Evolutionary conservation across 306 rosid genomes (phyloP), one percentile per base, ranked within the genome.

Genomic region (Fagus sylvatica): DNA sequence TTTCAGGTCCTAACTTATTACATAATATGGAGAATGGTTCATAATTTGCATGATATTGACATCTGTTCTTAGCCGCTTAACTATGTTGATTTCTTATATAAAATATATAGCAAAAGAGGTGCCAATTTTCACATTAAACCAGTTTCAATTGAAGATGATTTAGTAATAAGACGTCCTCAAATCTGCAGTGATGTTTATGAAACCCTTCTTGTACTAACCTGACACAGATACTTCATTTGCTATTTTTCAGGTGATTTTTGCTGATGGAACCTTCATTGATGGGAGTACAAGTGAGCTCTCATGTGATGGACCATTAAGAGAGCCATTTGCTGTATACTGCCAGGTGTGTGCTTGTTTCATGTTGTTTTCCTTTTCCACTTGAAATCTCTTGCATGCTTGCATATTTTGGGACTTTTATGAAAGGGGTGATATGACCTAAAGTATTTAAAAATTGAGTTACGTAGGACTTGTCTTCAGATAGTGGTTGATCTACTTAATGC

Each of bases 281-380:
- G 98, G 98, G 37, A 94, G 98, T 80, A 94, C 98, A 39, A 91
- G 98, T 85, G 98, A 94, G 87, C 97, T 94, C 81, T 94, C 98
- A 53, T 94, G 98, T 7, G 98, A 94, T 84, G 98, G 98, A 74
- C 98, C 98, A 15, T 86, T 94, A 32, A 86, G 98, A 75, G 97
- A 90, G 46, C 94, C 98, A 57, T 94, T 84, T 82, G 83, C 98
- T 71, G 98, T 94, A 71, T 94, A 89, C 77, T 94, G 98, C 87
- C 98, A 94, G 88, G 98, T 88, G 67, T 4, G 49, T 72, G 49
- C 28, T 51, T 48, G 17, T 46, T 51, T 60, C 41, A 22, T 9
- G 37, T 51, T 56, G 32, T 19, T 54, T 54, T 15, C 30, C 5
- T 67, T 32, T 67, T 53, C 8, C 36, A 5, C 30, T 16, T 41